Evolutionary conservation across 495 filamentous ascomycete species (phyloP).

Genomic region (Tuber borchii): DNA sequence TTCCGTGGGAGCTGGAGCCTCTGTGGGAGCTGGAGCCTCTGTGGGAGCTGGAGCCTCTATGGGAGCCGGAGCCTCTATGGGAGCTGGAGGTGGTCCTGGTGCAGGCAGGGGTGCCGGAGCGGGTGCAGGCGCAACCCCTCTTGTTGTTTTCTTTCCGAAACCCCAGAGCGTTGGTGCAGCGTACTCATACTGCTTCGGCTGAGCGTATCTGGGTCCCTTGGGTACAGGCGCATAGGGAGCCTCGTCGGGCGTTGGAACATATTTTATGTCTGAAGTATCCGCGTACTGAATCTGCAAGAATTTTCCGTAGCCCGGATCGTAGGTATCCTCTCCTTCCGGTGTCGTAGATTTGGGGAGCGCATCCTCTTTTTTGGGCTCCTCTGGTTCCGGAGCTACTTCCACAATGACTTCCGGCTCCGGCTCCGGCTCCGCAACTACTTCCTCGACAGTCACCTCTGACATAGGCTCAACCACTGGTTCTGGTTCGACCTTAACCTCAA

Average conservation of each 20-base stretch:
- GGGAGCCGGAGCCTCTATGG: conserved; percentile 11
- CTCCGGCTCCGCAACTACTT: conserved; percentile 6
- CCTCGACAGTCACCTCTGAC: neutral
- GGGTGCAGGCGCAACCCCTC: conserved; percentile 13
- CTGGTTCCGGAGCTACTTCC: conserved; percentile 3
- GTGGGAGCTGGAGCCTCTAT: conserved; percentile 9
- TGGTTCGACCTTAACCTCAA: conserved; percentile 7
- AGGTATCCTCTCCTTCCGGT: conserved; percentile 12
- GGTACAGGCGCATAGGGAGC: conserved; percentile 34
- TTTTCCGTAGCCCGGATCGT: conserved; percentile 31
- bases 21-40: neutral
- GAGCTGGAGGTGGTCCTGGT: conserved; percentile 7
- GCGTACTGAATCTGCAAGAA: conserved; percentile 26
- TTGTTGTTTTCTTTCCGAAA: conserved; percentile 11
- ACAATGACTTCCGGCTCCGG: conserved; percentile 9
- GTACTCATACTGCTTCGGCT: conserved; percentile 31
- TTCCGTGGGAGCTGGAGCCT: conserved; percentile 1
- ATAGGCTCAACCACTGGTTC: conserved; percentile 11
- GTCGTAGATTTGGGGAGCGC: conserved; percentile 2
- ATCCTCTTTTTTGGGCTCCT: conserved; percentile 11
- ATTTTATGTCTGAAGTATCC: conserved; percentile 19
- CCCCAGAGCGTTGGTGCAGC: conserved; percentile 17
- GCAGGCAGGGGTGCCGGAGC: conserved; percentile 10
- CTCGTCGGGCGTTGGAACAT: conserved; percentile 26
- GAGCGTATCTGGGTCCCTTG: conserved; percentile 32